These are phyloP conservation scores for Akanthomyces muscarius DNA, from an alignment of 2,329 filamentous ascomycete species.

Conservation along the genomic window DNA sequence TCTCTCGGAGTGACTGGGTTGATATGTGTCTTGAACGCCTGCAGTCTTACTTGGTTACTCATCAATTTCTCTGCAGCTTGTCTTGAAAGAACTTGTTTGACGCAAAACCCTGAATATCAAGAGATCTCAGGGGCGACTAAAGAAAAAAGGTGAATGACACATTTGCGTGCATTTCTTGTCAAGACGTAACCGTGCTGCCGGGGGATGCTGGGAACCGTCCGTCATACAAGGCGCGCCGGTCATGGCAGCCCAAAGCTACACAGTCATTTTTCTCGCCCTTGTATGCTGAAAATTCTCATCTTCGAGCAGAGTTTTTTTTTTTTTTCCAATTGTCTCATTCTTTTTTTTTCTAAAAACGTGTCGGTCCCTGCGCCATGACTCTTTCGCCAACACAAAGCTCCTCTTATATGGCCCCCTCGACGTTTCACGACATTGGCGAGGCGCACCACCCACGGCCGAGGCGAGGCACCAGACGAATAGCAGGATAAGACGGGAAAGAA, in stretches of 20 bases:
- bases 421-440: constrained; percentile 6
- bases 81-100: no score
- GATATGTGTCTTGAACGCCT: not conserved
- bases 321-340: not conserved
- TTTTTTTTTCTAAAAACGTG: no score
- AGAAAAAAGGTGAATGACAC: no score
- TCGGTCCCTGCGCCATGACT: not conserved
- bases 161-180: not conserved
- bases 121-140: no score
- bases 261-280: not conserved
- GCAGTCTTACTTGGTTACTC: not conserved
- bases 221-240: not conserved
- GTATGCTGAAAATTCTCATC: not conserved
- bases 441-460: constrained; percentile 2
- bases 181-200: not conserved
- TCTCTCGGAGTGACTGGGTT: not conserved
- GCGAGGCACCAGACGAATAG: not conserved
- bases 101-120: no score
- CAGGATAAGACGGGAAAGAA: not conserved
- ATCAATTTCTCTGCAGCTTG: no score
- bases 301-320: not conserved
- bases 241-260: constrained; percentile 1
- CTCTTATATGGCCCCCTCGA: constrained; percentile 1
- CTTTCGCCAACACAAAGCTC: not conserved
- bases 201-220: not conserved